Percentiles rank a stretch among this genome's conserved stretches.
phyloP scores from a whole-genome alignment of 345 rosid species.

The Zanthoxylum bungeanum region DNA sequence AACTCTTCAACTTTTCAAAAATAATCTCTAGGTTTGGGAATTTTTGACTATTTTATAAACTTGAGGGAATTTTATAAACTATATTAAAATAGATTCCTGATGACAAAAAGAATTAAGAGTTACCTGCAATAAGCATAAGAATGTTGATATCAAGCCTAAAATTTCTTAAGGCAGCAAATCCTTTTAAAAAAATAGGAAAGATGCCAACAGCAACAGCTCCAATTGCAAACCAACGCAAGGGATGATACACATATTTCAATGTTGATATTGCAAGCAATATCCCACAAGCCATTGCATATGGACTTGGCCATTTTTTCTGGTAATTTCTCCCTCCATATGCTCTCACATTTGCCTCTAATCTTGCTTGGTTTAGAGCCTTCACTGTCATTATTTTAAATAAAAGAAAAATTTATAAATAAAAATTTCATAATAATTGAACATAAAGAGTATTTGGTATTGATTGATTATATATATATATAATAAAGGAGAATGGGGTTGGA shows the following conservation, averaged over 20 bases:
- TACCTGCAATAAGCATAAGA: slow-evolving; percentile 80
- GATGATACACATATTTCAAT: slow-evolving; percentile 55
- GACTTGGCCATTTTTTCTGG: slow-evolving; percentile 86
- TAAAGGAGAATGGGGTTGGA: no score
- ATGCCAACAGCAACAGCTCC: slow-evolving; percentile 68
- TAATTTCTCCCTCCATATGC: slow-evolving; percentile 46
- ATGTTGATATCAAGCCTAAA: slow-evolving; percentile 62
- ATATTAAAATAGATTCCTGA: not conserved
- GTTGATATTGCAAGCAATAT: slow-evolving; percentile 48
- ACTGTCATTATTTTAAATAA: no score
- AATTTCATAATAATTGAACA: no score
- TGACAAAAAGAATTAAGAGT: not conserved
- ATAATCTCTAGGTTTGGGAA: not conserved
- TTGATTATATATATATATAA: no score
- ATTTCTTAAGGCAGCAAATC: slow-evolving; percentile 40
- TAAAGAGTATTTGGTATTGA: no score
- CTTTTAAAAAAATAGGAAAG: slow-evolving; percentile 52
- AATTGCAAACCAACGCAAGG: slow-evolving; percentile 68
- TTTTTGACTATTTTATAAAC: not conserved
- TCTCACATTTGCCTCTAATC: slow-evolving; percentile 77
- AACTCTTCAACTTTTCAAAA: not conserved
- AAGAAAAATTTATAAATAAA: no score
- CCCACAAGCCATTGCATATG: slow-evolving; percentile 62
- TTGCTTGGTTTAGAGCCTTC: slow-evolving; percentile 75
- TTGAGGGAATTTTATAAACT: no score